Evolutionary conservation across 1,139 yeast species (phyloP), one percentile per base, ranked within the genome.

Genomic region (Eremothecium coryli): DNA sequence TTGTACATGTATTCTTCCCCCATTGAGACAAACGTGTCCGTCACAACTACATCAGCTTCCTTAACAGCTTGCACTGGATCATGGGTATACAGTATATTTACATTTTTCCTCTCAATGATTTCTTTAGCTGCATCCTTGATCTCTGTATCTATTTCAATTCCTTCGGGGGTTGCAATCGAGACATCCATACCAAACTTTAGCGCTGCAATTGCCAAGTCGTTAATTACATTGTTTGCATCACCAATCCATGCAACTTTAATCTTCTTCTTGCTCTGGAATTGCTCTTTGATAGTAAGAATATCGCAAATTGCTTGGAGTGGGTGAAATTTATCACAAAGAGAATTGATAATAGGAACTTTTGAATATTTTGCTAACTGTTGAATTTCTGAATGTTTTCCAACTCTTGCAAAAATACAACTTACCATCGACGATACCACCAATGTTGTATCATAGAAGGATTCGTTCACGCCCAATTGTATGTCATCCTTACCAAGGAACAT

Each of bases 21-120:
- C 98, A 90, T 90, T 1, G 97, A 88, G 23, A 90, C 76, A 78
- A 95, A 90, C 4, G 98, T 90, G 51, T 90, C 98, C n/a, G 98
- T 90, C 32, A 90, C 98, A 15, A 90, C 60, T 25, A 90, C 67
- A 53, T 88, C 74, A 2, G 98, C 86, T 43, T 69, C 66, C 35
- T 68, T 66, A 38, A 85, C 73, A 1, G 97, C 95, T 12, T 54
- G 64, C 12, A 63, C 51, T 3, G 98, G 93, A 49, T 82, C 85
- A 48, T 79, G 74, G 4, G 81, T 71, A n/a, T 77, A 56, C 44
- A 71, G 75, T 39, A 85, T 69, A 0, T 64, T 50, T 20, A 82
- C 70, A 14, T 76, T 73, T 23, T 70, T 67, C 38, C 66, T 71
- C 10, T 58, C 45, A 2, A 79, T 72, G 22, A 82, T 64, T 25